Conservation (phyloP, 1,284 basidiomycete genomes). For the Chalciporus sp. region DNA sequence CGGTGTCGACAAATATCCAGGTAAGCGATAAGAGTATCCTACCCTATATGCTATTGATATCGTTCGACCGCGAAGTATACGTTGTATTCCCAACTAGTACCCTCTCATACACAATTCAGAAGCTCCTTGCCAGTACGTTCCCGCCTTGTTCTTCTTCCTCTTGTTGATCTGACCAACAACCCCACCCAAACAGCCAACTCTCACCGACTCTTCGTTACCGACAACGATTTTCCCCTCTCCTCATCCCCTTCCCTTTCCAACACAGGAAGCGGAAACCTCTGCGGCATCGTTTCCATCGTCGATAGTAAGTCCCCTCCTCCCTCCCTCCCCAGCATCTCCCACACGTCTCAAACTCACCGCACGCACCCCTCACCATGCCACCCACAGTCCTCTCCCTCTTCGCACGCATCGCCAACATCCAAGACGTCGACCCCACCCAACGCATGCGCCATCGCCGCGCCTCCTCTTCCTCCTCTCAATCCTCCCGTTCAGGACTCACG, state of each 20-base stretch:
- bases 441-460: constrained; percentile 75
- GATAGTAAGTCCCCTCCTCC: constrained; percentile 54
- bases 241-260: constrained; percentile 46
- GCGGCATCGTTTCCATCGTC: constrained; percentile 76
- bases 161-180: constrained; percentile 1
- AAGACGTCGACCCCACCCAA: constrained; percentile 68
- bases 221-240: constrained; percentile 47
- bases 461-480: constrained; percentile 63
- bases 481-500: constrained; percentile 29
- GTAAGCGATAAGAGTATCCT: constrained; percentile 35
- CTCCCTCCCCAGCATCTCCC: too few species aligned
- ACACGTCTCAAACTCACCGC: neutral
- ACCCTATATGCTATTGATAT: neutral
- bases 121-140: constrained; percentile 72
- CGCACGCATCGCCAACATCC: constrained; percentile 67
- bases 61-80: constrained; percentile 52
- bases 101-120: constrained; percentile 70
- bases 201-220: constrained; percentile 75
- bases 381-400: constrained; percentile 69
- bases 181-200: constrained; percentile 57
- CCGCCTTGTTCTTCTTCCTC: neutral
- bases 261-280: constrained; percentile 48
- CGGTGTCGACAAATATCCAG: constrained; percentile 73
- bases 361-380: neutral
- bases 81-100: constrained; percentile 64